Base-by-base conservation (phyloP, 1,284 basidiomycete genomes). In the Melampsora americana region DNA sequence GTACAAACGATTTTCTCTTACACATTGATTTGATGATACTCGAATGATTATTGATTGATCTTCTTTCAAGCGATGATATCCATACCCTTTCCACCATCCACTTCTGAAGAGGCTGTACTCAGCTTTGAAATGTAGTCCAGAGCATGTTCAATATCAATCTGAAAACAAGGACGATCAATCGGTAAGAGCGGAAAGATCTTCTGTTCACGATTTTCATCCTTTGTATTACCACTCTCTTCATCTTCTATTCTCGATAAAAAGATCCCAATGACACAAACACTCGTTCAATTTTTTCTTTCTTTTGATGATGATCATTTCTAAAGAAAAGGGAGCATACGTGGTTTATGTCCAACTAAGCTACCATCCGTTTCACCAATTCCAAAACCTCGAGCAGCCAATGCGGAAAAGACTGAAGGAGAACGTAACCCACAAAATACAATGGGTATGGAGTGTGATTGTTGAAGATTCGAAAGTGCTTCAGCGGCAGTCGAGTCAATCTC, bases 91-190 rank as follows among this genome's bases (percentile, higher is more conserved):
- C 35, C 35, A 35, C 35, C 35, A 35, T 35, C 9, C 5, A 35
- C 35, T 35, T 35, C 35, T 35, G 9, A 3, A 35, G 35, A 35
- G 3, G 35, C 35, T 35, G 35, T 35, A 16, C 12, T 53, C 14
- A 53, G 14, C 50, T 53, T 16, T 20, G 18, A 53, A 20, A 53
- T 20, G 23, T 53, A 53, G 2, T 16, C 14, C 3, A 53, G 5
- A 20, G 50, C 50, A 53, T 53, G 50, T 23, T 18, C 50, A 53
- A 53, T 53, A 23, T 53, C 50, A 23, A 53, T 53, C 23, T 53
- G 50, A 53, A 53, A 53, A 12, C 50, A 53, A 20, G 50, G 50
- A 20, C 50, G 50, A 53, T 53, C 50, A 53, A 53, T 53, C 12
- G 50, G 18, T 53, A 53, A 53, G 50, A 53, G 50, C 16, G 50